phyloP scores from a whole-genome alignment of 257 asterid genomes.

The Capsicum rhomboideum region DNA sequence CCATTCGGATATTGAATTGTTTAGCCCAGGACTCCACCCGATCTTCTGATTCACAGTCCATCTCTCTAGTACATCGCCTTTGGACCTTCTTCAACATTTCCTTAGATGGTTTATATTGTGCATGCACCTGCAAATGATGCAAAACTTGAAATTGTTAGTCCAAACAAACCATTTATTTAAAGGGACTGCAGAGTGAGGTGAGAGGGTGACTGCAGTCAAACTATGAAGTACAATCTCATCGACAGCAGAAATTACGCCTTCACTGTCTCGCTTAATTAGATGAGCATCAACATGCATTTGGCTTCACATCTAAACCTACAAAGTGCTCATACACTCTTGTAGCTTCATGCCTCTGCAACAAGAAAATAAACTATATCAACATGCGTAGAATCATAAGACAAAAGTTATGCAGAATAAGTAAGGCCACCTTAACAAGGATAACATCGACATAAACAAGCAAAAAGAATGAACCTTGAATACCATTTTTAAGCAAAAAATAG shows the following conservation, averaged over 20 bases:
- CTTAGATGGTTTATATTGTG: conserved; percentile 57
- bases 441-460: no score
- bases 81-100: conserved; percentile 58
- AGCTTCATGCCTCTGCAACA: conserved; percentile 83
- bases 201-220: not conserved
- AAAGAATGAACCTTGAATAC: no score
- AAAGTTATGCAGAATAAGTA: not conserved
- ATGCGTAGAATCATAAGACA: not conserved
- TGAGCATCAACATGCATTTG: conserved; percentile 63
- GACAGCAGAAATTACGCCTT: conserved; percentile 53
- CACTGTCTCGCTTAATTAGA: conserved; percentile 53
- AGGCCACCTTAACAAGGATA: no score
- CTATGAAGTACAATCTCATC: conserved; percentile 59
- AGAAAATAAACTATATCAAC: not conserved
- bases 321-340: conserved; percentile 70
- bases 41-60: conserved; percentile 51
- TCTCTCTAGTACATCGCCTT: conserved; percentile 68
- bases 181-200: no score
- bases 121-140: conserved; percentile 37
- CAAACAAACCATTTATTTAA: not conserved
- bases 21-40: conserved; percentile 37
- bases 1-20: conserved; percentile 32
- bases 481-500: no score
- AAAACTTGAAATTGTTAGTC: not conserved
- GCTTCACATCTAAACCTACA: conserved; percentile 46